Percentiles rank a stretch among this genome's conserved stretches.
phyloP scores from a whole-genome alignment of 2,329 filamentous ascomycete genomes.

The Cytospora mali region DNA sequence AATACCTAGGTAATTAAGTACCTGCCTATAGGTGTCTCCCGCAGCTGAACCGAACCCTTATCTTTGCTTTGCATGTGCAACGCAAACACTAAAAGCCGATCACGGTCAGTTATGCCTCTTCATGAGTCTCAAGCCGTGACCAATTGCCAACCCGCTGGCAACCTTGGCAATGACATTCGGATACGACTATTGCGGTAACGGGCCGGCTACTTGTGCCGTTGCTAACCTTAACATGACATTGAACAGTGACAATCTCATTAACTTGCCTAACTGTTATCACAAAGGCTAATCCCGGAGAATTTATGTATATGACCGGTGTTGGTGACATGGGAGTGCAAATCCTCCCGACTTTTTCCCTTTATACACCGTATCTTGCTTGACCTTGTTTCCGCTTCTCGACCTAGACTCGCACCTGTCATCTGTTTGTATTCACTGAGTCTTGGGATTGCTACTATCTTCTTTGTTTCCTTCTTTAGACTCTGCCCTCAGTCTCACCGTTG shows the following conservation, averaged over 20 bases:
- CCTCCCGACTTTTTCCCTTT: not conserved
- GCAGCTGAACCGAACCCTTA: not conserved
- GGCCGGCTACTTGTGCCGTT: conserved; percentile 14
- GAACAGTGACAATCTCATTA: conserved; percentile 6
- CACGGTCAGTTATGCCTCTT: conserved; percentile 3
- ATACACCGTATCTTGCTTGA: not conserved
- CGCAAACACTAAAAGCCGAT: conserved; percentile 16
- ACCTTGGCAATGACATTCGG: not conserved
- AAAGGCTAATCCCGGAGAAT: conserved; percentile 4
- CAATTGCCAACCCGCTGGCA: not conserved
- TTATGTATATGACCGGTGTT: not conserved
- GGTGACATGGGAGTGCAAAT: not conserved
- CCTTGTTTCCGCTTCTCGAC: not conserved
- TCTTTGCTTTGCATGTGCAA: conserved; percentile 2
- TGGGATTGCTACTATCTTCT: not conserved
- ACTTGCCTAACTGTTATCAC: conserved; percentile 11
- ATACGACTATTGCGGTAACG: conserved; percentile 16
- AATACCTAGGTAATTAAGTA: too few species aligned
- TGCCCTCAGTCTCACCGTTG: not conserved
- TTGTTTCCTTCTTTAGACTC: conserved; percentile 1
- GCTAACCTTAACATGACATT: conserved; percentile 9
- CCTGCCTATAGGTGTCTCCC: too few species aligned
- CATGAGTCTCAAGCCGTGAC: not conserved
- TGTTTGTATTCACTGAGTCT: not conserved
- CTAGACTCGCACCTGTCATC: not conserved